Base-by-base conservation (phyloP, 2,329 filamentous ascomycete genomes). In the Verticillium alfalfae region DNA sequence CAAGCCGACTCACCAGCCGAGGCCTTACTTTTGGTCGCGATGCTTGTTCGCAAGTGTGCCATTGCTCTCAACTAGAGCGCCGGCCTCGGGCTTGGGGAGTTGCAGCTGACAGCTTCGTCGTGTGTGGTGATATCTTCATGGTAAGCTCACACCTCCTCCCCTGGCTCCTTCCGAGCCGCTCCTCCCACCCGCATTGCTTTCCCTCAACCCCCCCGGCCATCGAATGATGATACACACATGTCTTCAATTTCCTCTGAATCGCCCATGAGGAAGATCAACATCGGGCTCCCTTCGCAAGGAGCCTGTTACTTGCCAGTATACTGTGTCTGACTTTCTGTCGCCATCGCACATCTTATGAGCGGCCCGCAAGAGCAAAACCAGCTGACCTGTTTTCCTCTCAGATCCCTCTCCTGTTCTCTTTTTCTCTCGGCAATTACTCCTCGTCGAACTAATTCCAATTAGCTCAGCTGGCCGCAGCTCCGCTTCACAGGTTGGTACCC, bases 251-350 rank as follows among this genome's bases (percentile, higher is more conserved):
- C 88, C 84, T 83, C 89, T 80, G 89, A 93, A 84, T 92, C 90
- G 90, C 87, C 89, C 88, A 88, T 93, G 90, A 92, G 86, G 88
- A 91, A 88, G 73, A 80, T 81, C 84, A 84, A 89, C 80, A 84
- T 81, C 86, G 88, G 88, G 86, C 80, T 78, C 78, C 45, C 77
- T 78, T 73, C 75, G 71, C 80, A 73, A 81, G 76, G 73, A 75
- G 83, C 86, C 88, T 91, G 90, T 89, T 93, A 93, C 90, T 93
- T 91, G 90, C 90, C 90, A 93, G 90, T 93, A 93, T 88, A 81
- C 78, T 80, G 84, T 87, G 87, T 91, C 90, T 92, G 90, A 92
- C 60, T 52, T 52, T 52, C 15, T 18, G 26, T 31, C 45, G 45
- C 45, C 45, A 52, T 52, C 45, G 22, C 45, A 66, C 56, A 58